Evolutionary conservation across 345 rosid species (phyloP).

Genomic region (Eutrema yunnanense): DNA sequence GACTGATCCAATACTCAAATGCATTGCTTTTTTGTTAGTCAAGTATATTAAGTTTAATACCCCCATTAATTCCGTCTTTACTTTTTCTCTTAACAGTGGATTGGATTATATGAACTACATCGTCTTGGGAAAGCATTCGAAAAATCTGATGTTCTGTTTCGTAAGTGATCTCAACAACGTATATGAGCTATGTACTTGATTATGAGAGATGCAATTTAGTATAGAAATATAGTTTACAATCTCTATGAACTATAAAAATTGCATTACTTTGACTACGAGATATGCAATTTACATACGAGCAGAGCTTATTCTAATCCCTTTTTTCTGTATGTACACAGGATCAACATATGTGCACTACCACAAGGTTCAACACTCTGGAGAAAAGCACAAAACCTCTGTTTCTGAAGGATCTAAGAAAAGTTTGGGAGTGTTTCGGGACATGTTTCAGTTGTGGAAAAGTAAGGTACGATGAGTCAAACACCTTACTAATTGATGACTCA

Average conservation of each 20-base stretch:
- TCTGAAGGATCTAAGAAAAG: conserved; percentile 56
- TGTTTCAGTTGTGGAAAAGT: conserved; percentile 47
- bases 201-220: background rate
- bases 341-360: conserved; percentile 42
- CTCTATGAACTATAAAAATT: background rate
- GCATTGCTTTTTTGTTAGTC: background rate
- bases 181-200: background rate
- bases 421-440: conserved; percentile 52
- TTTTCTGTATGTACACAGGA: conserved; percentile 30
- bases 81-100: background rate
- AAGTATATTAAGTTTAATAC: background rate
- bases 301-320: background rate
- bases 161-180: conserved; percentile 14
- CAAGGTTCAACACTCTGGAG: conserved; percentile 48
- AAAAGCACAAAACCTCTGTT: conserved; percentile 53
- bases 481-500: conserved; percentile 75
- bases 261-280: background rate
- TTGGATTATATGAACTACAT: conserved; percentile 1
- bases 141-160: conserved; percentile 11
- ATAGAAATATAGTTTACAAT: background rate
- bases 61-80: background rate
- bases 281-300: background rate
- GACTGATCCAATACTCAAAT: background rate
- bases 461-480: conserved; percentile 58
- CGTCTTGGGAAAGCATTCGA: conserved; percentile 3